phyloP scores from a whole-genome alignment of 352 stramenopile genomes.

The Phytophthora colocasiae region DNA sequence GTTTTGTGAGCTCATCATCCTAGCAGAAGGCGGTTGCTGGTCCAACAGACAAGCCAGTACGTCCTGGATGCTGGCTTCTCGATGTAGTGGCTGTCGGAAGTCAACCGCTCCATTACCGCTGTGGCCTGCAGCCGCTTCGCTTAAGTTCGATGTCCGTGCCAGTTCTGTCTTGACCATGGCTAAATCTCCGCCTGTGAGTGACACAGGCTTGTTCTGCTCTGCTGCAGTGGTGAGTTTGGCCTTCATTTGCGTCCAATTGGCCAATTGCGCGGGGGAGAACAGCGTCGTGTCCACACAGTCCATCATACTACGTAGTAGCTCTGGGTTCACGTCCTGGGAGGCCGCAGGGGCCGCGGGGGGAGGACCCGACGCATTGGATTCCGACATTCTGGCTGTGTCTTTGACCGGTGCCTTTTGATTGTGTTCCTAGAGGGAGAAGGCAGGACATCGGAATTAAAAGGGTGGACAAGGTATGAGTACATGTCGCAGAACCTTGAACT shows the following conservation, averaged over 20 bases:
- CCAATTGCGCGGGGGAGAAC: slow-evolving; percentile 74
- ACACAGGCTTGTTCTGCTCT: slow-evolving; percentile 49
- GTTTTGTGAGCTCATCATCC: slow-evolving; percentile 49
- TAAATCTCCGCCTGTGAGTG: slow-evolving; percentile 41
- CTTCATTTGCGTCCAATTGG: slow-evolving; percentile 87
- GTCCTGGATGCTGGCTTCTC: slow-evolving; percentile 81
- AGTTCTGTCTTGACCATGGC: slow-evolving; percentile 53
- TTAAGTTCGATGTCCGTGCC: slow-evolving; percentile 34
- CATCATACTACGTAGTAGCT: slow-evolving; percentile 87
- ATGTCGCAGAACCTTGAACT: slow-evolving; percentile 22
- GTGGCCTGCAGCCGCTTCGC: slow-evolving; percentile 6
- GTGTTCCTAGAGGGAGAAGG: slow-evolving; percentile 15
- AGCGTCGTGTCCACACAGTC: slow-evolving; percentile 86
- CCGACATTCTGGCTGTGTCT: slow-evolving; percentile 32
- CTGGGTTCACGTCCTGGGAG: slow-evolving; percentile 56
- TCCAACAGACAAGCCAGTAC: slow-evolving; percentile 79
- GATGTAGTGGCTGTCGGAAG: slow-evolving; percentile 65
- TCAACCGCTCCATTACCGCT: slow-evolving; percentile 30
- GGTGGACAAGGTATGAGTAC: not conserved
- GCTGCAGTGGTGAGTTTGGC: slow-evolving; percentile 58
- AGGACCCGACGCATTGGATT: not conserved
- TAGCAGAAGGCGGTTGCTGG: slow-evolving; percentile 60
- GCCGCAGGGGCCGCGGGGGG: slow-evolving; percentile 9
- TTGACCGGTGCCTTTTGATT: slow-evolving; percentile 27
- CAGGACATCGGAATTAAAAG: slow-evolving; percentile 3